Conservation (phyloP, 2,329 filamentous ascomycete genomes). For the Alternaria rosae region DNA sequence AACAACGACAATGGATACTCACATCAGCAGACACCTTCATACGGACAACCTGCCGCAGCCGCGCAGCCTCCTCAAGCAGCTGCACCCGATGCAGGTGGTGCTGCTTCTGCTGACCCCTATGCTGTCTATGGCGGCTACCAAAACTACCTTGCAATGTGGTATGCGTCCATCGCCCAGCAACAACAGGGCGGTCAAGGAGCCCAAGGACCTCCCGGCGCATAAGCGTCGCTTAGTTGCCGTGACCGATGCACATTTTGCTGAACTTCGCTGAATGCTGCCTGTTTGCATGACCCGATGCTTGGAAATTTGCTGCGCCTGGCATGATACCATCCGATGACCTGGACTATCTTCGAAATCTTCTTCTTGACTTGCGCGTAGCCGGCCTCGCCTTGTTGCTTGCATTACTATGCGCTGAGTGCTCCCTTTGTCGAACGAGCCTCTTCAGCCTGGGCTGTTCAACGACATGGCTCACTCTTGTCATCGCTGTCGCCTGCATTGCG, state of each 20-base stretch:
- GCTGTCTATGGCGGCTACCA: constrained; percentile 84
- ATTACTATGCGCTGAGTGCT: constrained; percentile 28
- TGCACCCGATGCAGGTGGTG: constrained; percentile 59
- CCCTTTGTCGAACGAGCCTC: constrained; percentile 5
- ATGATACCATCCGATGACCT: constrained; percentile 28
- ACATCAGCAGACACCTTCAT: constrained; percentile 52
- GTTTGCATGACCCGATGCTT: constrained; percentile 48
- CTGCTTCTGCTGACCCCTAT: constrained; percentile 61
- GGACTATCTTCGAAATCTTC: constrained; percentile 26
- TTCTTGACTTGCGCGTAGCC: constrained; percentile 30
- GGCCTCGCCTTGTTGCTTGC: constrained; percentile 27
- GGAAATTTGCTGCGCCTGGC: constrained; percentile 34
- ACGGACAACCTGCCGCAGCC: constrained; percentile 46
- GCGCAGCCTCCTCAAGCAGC: constrained; percentile 36
- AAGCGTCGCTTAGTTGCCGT: constrained; percentile 42
- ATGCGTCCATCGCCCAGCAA: constrained; percentile 70
- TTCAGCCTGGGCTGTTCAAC: constrained; percentile 3
- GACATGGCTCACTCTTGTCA: constrained; percentile 5
- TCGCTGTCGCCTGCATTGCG: constrained; percentile 19
- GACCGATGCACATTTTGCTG: constrained; percentile 47
- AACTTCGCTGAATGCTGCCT: constrained; percentile 47
- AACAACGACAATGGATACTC: constrained; percentile 55
- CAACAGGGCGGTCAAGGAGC: constrained; percentile 45
- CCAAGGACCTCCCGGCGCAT: constrained; percentile 47
- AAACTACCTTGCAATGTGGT: constrained; percentile 82